Evolutionary conservation across 2,329 filamentous ascomycete genomes (phyloP).

Genomic region (Cladosporium sphaerospermum): DNA sequence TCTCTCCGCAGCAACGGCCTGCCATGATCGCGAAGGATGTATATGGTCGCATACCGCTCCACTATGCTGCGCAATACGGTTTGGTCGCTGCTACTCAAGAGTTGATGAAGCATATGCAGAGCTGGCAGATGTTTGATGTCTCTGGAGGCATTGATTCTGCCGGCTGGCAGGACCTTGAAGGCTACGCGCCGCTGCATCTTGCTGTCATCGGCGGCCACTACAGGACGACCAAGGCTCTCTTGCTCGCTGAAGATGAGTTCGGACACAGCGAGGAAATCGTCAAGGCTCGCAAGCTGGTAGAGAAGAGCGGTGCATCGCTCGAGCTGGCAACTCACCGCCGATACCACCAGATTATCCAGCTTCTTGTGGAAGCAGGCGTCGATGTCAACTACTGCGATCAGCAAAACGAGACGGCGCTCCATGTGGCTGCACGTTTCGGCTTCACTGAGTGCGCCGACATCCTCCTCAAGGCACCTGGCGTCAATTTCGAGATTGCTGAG

Average conservation of each 20-base stretch:
- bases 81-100: conserved; percentile 85
- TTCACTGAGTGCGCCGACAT: conserved; percentile 73
- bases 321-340: conserved; percentile 84
- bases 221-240: conserved; percentile 71
- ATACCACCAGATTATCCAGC: conserved; percentile 73
- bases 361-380: conserved; percentile 83
- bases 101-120: conserved; percentile 80
- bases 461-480: conserved; percentile 65
- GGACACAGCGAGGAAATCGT: conserved; percentile 36
- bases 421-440: conserved; percentile 84
- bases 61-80: conserved; percentile 92
- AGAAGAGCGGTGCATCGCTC: conserved; percentile 81
- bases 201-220: conserved; percentile 88
- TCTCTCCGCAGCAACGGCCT: conserved; percentile 60
- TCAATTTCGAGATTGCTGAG: conserved; percentile 70
- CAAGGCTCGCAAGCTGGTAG: conserved; percentile 60
- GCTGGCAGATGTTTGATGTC: conserved; percentile 81
- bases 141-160: conserved; percentile 78
- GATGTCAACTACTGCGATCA: conserved; percentile 92
- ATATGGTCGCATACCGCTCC: conserved; percentile 77
- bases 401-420: conserved; percentile 83
- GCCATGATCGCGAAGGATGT: conserved; percentile 66
- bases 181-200: conserved; percentile 83
- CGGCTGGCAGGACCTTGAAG: conserved; percentile 88
- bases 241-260: conserved; percentile 64